Conservation (phyloP, 2,329 filamentous ascomycete genomes). For the Furcasterigmium furcatum region DNA sequence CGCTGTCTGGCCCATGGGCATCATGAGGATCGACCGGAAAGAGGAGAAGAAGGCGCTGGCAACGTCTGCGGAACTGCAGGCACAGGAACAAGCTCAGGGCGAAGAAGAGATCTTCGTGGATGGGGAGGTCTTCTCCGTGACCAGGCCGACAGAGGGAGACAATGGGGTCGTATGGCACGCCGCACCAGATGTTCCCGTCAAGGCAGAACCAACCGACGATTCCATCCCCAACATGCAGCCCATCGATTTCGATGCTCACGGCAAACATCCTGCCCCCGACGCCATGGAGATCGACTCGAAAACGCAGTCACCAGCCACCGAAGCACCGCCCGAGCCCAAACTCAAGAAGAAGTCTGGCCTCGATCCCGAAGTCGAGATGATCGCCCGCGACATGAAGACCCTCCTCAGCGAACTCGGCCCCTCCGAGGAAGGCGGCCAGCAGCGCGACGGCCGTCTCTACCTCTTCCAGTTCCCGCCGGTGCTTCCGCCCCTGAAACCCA, state of each 20-base stretch:
- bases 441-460: conserved; percentile 50
- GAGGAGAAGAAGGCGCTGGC: conserved; percentile 51
- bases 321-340: conserved; percentile 16
- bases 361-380: conserved; percentile 34
- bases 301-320: neutral
- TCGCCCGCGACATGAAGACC: conserved; percentile 35
- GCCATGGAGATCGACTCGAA: conserved; percentile 14
- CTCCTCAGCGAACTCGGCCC: conserved; percentile 40
- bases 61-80: conserved; percentile 55
- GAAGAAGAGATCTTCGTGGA: conserved; percentile 45
- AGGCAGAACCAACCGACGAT: conserved; percentile 41
- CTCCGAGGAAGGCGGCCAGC: conserved; percentile 15
- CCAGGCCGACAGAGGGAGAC: conserved; percentile 22
- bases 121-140: conserved; percentile 20
- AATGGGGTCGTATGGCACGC: conserved; percentile 41
- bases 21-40: conserved; percentile 51
- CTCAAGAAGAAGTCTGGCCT: conserved; percentile 19
- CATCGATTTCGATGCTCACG: conserved; percentile 36
- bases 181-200: conserved; percentile 34
- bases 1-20: conserved; percentile 49
- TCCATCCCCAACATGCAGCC: conserved; percentile 30
- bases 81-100: conserved; percentile 44
- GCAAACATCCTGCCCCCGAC: conserved; percentile 17
- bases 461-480: conserved; percentile 64
- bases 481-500: conserved; percentile 49